A percentile compares a stretch with the other conserved stretches of the same genome.
Evolutionary conservation across 2,329 filamentous ascomycete species (phyloP).

Genomic region (Camptophora hylomeconis): DNA sequence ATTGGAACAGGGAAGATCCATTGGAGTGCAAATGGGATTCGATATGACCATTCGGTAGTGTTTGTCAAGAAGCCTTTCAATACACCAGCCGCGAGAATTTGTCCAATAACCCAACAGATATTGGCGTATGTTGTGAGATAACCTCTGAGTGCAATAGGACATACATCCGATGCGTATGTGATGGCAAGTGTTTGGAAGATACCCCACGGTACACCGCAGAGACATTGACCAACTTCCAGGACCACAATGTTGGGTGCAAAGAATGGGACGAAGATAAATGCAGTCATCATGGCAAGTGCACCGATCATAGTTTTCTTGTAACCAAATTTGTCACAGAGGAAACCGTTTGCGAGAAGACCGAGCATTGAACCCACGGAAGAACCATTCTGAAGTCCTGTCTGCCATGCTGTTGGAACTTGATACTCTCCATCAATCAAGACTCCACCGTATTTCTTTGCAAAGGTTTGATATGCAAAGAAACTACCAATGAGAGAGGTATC

Average conservation of each 20-base stretch:
- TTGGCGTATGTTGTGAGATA: constrained; percentile 46
- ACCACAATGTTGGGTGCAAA: constrained; percentile 33
- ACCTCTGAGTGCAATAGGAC: constrained; percentile 44
- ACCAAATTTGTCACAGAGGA: constrained; percentile 36
- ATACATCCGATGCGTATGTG: constrained; percentile 56
- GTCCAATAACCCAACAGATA: constrained; percentile 49
- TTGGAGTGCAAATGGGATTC: constrained; percentile 12
- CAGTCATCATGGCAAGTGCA: constrained; percentile 32
- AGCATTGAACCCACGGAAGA: constrained; percentile 34
- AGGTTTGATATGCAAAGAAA: constrained; percentile 45
- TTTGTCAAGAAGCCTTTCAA: constrained; percentile 4
- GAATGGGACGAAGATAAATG: constrained; percentile 37
- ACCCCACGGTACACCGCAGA: constrained; percentile 29
- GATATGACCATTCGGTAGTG: constrained; percentile 1
- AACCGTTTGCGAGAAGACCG: constrained; percentile 37
- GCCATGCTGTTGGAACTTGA: constrained; percentile 25
- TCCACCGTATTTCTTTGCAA: constrained; percentile 28
- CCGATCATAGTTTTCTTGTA: constrained; percentile 37
- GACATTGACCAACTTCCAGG: constrained; percentile 35
- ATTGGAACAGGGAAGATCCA: constrained; percentile 14
- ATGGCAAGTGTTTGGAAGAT: constrained; percentile 26
- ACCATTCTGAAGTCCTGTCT: constrained; percentile 30
- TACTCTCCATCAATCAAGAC: constrained; percentile 22
- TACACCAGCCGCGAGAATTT: constrained; percentile 34
- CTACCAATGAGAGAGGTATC: constrained; percentile 70